Evolutionary conservation across 2,329 filamentous ascomycete species (phyloP).

Genomic region (Alternaria triticimaculans): DNA sequence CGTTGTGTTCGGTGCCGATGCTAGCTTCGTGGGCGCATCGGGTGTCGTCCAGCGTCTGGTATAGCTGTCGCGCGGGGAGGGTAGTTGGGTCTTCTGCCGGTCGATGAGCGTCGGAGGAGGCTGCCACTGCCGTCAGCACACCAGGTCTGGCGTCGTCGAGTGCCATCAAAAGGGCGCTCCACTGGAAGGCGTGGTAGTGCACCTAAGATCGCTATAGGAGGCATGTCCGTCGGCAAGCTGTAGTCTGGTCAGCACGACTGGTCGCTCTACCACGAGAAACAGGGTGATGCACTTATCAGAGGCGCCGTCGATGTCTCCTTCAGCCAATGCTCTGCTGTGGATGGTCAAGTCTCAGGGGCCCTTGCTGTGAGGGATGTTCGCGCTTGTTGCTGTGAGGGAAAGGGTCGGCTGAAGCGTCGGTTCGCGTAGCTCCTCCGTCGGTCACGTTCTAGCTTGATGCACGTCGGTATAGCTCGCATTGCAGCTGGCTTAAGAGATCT

Average conservation of each 20-base stretch:
- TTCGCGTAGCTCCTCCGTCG: neutral
- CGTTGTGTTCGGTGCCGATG: neutral
- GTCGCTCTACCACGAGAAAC: neutral
- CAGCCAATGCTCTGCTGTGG: neutral
- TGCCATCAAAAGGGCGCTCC: neutral
- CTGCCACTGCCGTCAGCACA: neutral
- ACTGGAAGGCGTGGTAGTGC: neutral
- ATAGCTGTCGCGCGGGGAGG: neutral
- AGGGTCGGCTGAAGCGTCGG: neutral
- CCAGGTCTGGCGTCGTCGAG: neutral
- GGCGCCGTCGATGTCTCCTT: neutral
- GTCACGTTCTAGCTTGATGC: neutral
- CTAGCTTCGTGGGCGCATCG: neutral
- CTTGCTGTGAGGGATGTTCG: neutral
- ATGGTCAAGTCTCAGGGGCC: neutral
- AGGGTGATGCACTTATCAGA: neutral
- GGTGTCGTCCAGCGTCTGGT: neutral
- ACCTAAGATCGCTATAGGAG: neutral
- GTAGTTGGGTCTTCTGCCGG: neutral
- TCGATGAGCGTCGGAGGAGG: neutral
- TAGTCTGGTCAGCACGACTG: neutral
- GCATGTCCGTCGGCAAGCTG: neutral
- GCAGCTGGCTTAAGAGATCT: neutral
- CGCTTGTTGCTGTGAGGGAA: neutral
- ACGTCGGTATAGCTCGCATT: neutral